Evolutionary conservation across 2,329 filamentous ascomycete species (phyloP).

Genomic region (Penicillium frequentans): DNA sequence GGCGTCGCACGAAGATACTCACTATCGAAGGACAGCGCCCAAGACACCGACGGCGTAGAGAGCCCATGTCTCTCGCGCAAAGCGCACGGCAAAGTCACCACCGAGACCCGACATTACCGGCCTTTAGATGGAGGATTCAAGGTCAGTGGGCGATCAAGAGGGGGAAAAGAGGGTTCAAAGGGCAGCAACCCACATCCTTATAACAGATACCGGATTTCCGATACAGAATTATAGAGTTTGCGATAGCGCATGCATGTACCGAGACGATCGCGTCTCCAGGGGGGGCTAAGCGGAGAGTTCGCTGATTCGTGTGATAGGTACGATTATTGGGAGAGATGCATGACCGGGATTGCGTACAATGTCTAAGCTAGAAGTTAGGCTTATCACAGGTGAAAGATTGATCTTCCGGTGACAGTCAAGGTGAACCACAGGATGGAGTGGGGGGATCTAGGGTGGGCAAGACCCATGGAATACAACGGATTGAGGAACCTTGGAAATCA

Average conservation of each 20-base stretch:
- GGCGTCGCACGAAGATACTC: conserved; percentile 29
- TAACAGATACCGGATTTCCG: not conserved
- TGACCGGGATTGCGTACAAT: not conserved
- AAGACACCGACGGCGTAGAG: conserved; percentile 42
- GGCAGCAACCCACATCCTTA: conserved; percentile 9
- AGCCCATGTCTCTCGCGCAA: conserved; percentile 42
- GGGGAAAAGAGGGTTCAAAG: not conserved
- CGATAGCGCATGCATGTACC: conserved; percentile 13
- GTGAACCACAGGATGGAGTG: conserved; percentile 10
- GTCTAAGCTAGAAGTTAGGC: conserved; percentile 3
- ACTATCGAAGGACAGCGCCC: conserved; percentile 40
- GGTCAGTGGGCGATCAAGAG: conserved; percentile 2
- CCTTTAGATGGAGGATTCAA: not conserved
- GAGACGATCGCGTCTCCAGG: conserved; percentile 10
- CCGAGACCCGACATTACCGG: conserved; percentile 30
- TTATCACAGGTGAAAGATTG: conserved; percentile 12
- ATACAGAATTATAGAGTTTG: conserved; percentile 12
- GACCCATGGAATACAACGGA: conserved; percentile 10
- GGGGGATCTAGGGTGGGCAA: not conserved
- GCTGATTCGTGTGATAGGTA: conserved; percentile 12
- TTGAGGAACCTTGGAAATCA: conserved; percentile 11
- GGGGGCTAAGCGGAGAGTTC: conserved; percentile 7
- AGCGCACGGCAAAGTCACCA: conserved; percentile 27
- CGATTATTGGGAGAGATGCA: conserved; percentile 3
- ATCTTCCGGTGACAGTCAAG: conserved; percentile 12